A percentile compares a stretch with the other conserved stretches of the same genome.
Evolutionary conservation across 225 moss, liverwort and hornwort genomes (phyloP).

Genomic region (Bryoerythrophyllum caledonicum): DNA sequence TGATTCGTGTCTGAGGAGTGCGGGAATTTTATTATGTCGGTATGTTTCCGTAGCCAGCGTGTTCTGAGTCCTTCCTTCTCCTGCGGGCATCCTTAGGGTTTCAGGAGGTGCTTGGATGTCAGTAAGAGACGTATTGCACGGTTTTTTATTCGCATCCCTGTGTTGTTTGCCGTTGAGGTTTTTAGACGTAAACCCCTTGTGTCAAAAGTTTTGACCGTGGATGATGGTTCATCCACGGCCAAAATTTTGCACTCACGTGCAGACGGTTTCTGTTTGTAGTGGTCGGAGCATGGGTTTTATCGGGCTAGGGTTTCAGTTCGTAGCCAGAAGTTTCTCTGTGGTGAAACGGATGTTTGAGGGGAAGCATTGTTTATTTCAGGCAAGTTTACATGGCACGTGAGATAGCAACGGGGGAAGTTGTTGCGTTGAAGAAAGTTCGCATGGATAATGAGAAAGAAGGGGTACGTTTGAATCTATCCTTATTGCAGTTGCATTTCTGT

Average conservation of each 20-base stretch:
- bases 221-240: background rate
- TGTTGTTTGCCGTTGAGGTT: background rate
- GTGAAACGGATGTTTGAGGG: background rate
- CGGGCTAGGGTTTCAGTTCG: background rate
- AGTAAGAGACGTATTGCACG: background rate
- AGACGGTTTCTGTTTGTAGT: background rate
- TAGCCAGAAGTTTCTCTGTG: background rate
- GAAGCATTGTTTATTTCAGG: constrained; percentile 32
- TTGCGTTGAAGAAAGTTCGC: constrained; percentile 93
- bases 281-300: background rate
- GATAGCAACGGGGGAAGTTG: constrained; percentile 79
- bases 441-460: constrained; percentile 99
- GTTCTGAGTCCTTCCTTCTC: background rate
- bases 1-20: background rate
- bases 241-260: background rate
- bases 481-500: background rate
- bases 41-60: background rate
- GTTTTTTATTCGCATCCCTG: background rate
- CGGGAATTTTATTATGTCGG: background rate
- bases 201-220: background rate
- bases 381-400: constrained; percentile 98
- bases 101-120: background rate
- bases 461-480: constrained; percentile 40
- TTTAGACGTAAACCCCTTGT: background rate
- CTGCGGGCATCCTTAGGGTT: background rate